Percentiles rank a stretch among this genome's conserved stretches.
phyloP scores from a whole-genome alignment of 768 basidiomycete species.

The Kwoniella heveanensis region DNA sequence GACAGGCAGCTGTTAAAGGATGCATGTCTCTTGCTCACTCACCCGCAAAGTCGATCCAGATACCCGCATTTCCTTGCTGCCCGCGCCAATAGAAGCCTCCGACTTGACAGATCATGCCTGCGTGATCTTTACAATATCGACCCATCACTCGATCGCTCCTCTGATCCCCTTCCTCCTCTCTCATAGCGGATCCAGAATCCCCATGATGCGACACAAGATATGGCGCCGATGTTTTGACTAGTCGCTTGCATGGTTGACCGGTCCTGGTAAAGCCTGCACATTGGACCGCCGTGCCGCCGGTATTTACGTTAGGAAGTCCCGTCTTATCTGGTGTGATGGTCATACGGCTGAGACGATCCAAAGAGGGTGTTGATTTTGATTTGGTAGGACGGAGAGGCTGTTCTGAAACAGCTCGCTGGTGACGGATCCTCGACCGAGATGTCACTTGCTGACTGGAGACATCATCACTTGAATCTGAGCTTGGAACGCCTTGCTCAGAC shows the following conservation, averaged over 20 bases:
- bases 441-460: constrained; percentile 14
- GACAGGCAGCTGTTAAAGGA: no score
- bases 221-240: constrained; percentile 46
- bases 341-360: not conserved
- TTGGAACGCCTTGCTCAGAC: not conserved
- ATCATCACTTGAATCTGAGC: not conserved
- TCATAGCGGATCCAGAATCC: constrained; percentile 2
- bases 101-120: constrained; percentile 48
- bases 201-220: constrained; percentile 24
- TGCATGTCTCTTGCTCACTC: no score
- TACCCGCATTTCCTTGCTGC: constrained; percentile 9
- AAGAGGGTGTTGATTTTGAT: not conserved
- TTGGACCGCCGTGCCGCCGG: constrained; percentile 21
- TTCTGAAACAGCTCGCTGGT: constrained; percentile 31
- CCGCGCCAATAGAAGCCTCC: constrained; percentile 50
- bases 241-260: constrained; percentile 50
- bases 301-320: not conserved
- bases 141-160: constrained; percentile 22
- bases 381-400: constrained; percentile 10
- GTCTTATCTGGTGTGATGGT: not conserved
- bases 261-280: constrained; percentile 51
- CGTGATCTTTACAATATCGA: constrained; percentile 54
- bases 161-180: constrained; percentile 2
- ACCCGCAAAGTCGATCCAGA: constrained; percentile 52
- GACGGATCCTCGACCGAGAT: constrained; percentile 30